Percentiles rank a stretch among this genome's conserved stretches.
Conservation (phyloP, 192 early-diverging fungal species). For the Coemansia sp. region DNA sequence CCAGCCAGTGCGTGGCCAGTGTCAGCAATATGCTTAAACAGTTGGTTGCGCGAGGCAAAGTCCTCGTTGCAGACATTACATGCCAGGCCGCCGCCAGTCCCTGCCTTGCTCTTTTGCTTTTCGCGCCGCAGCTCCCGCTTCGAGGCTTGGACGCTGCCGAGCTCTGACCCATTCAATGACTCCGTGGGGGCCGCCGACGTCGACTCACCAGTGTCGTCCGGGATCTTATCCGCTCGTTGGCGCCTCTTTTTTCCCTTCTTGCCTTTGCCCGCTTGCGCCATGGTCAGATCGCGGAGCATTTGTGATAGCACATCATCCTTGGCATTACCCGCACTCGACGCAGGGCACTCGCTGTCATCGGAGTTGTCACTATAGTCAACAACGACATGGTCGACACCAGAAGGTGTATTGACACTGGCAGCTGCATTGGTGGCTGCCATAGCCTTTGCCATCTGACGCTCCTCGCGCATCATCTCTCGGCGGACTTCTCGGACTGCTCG, state of each 20-base stretch:
- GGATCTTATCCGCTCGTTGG: constrained; percentile 17
- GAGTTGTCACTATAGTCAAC: background rate
- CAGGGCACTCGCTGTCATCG: constrained; percentile 15
- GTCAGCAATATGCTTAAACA: constrained; percentile 87
- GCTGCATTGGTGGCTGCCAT: constrained; percentile 17
- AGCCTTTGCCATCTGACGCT: constrained; percentile 51
- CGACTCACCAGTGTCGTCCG: constrained; percentile 27
- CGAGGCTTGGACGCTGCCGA: constrained; percentile 40
- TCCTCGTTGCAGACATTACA: constrained; percentile 81
- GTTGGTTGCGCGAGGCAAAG: constrained; percentile 81
- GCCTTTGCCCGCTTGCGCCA: constrained; percentile 34
- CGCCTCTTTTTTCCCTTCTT: constrained; percentile 53
- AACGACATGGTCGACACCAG: background rate
- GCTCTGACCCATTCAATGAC: constrained; percentile 27
- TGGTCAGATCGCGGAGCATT: constrained; percentile 54
- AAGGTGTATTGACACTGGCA: background rate
- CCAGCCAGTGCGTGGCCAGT: constrained; percentile 82
- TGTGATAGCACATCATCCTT: constrained; percentile 33
- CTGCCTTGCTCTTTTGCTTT: constrained; percentile 63
- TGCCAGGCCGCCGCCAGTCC: constrained; percentile 35
- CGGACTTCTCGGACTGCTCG: constrained; percentile 77
- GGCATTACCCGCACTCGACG: background rate
- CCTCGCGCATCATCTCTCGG: constrained; percentile 76
- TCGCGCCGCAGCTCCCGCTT: constrained; percentile 61
- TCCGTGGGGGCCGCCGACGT: constrained; percentile 12